Base-by-base conservation (phyloP, 495 filamentous ascomycete species). In the Pyrenopolyporus hunteri region DNA sequence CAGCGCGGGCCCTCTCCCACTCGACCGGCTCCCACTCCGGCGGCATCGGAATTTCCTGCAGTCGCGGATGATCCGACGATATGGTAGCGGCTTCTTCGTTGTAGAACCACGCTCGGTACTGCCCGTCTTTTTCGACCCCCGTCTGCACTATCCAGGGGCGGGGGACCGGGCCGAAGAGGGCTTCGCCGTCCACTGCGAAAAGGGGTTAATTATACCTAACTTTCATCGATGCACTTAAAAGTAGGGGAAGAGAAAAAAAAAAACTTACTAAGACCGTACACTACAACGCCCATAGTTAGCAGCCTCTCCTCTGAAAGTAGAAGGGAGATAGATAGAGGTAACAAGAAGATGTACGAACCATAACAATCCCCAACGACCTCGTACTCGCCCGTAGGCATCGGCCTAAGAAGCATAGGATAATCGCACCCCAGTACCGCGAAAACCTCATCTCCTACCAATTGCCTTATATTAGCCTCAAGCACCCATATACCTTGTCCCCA, bases 321-420 rank as follows among this genome's bases (percentile, higher is more conserved):
- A 52, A 23, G 6, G 13, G 14, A 28, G 13, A 31, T n/a, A 13
- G 17, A 31, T 7, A 25, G n/a, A 7, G 10, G 20, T 50, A 7
- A 20, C 0, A 37, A 11, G 17, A 10, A 22, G 39, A 40, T 13
- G 26, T 25, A 60, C 57, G 17, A 8, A 60, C 57, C 61, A 14
- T 64, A 64, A 16, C 61, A 64, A 16, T 64, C 61, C 0, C 61
- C 55, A 36, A 64, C 26, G 10, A 64, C 55, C 35, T 48, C 19
- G 6, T 59, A 59, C 9, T 47, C 39, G 4, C 55, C 55, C 9
- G 28, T 10, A 4, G 55, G 5, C 6, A 26, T 49, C 20, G 46
- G 61, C 10, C 61, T 40, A 0, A 64, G 33, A 48, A 64, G 32
- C 32, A 64, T 39, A 14, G 61, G 61, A 3, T 36, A 14, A 32